Base-by-base conservation (phyloP, 2,329 filamentous ascomycete genomes). In the Aspergillus caelatus region DNA sequence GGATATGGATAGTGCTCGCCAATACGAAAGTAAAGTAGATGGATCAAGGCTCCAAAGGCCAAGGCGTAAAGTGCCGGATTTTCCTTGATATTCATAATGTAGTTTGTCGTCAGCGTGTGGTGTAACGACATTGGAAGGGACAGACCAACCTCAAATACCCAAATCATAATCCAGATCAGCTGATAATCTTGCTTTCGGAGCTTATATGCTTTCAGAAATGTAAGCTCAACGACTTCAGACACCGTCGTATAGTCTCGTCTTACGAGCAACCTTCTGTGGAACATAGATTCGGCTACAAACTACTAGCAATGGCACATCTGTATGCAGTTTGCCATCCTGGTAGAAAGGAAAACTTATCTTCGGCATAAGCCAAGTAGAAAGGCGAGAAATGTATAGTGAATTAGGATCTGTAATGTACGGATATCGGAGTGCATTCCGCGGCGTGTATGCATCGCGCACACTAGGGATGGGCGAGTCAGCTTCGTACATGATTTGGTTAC, bases 1-100 rank as follows among this genome's bases (percentile, higher is more conserved):
- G 43, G 56, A 14, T 58, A 48, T 26, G 50, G 56, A 30, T 58
- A 43, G n/a, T 58, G 56, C 30, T 58, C 56, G 19, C 56, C 41
- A 8, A 32, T 16, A 16, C 41, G 41, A 19, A 58, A 50, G 41
- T 48, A 58, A 16, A 58, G 36, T n/a, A 58, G 48, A 32, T 48
- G 56, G 21, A 19, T 34, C n/a, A 48, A 16, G 7, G 50, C 30
- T 3, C 41, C 56, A 5, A 34, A 30, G 4, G 32, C 14, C 23
- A 58, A 48, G 56, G 56, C 9, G 23, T 28, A 32, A 4, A 30
- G 3, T 5, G 14, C 16, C 9, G 26, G 9, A 7, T 19, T 52
- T 12, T 28, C 21, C 26, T 52, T 52, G 26, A 30, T n/a, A 11
- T 30, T 26, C 46, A 52, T 52, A 23, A 52, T 30, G 46, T 28